These are phyloP conservation scores for Lithohypha guttulata DNA, from an alignment of 2,329 filamentous ascomycete species.

Conservation along the genomic window DNA sequence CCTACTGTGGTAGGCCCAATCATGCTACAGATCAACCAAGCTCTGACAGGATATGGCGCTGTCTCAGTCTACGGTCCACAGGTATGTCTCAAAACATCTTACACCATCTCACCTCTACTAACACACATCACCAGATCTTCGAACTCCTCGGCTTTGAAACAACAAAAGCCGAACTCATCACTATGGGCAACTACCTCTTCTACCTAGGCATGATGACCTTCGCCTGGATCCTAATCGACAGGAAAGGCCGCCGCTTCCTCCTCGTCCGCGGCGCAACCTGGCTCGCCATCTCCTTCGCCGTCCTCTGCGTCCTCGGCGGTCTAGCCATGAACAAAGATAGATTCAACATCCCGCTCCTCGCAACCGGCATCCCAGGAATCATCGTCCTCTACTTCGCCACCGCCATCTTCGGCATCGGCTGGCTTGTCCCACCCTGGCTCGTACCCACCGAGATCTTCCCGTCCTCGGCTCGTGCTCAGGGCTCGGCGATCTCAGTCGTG, in stretches of 20 bases:
- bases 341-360: conserved; percentile 19
- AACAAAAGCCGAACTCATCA: conserved; percentile 44
- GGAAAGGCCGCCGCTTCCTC: conserved; percentile 23
- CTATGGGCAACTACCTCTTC: conserved; percentile 49
- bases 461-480: conserved; percentile 46
- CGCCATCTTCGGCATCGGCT: conserved; percentile 42
- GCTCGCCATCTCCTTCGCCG: conserved; percentile 21
- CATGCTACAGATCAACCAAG: conserved; percentile 54
- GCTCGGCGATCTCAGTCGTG: conserved; percentile 48
- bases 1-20: conserved; percentile 50
- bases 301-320: conserved; percentile 24
- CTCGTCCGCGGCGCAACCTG: conserved; percentile 22
- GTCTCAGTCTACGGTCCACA: conserved; percentile 52
- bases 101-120: too few relatives aligned
- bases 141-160: conserved; percentile 48
- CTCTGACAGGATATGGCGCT: conserved; percentile 47
- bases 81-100: too few relatives aligned
- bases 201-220: conserved; percentile 53
- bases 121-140: too few relatives aligned
- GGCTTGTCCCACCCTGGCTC: conserved; percentile 40
- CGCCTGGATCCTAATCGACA: conserved; percentile 46
- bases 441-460: conserved; percentile 48
- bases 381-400: conserved; percentile 25
- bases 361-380: conserved; percentile 22
- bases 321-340: conserved; percentile 18